Evolutionary conservation across 2,329 filamentous ascomycete species (phyloP).

Genomic region (Alternaria ethzedia): DNA sequence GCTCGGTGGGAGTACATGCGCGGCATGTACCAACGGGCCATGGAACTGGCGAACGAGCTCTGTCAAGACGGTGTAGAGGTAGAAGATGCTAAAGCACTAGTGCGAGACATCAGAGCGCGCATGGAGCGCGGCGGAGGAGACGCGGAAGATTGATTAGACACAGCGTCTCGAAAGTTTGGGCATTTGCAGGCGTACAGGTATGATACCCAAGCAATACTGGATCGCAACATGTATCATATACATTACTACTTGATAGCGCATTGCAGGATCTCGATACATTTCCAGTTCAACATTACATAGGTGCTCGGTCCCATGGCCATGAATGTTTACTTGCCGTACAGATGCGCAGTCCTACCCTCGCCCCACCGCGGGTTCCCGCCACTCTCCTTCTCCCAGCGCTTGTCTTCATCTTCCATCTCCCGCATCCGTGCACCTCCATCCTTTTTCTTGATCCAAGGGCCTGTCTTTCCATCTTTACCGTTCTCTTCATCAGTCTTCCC

Average conservation of each 20-base stretch:
- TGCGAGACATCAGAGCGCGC: constrained; percentile 82
- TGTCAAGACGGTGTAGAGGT: constrained; percentile 97
- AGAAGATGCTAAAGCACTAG: constrained; percentile 92
- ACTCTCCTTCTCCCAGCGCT: not conserved
- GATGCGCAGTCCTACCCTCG: not conserved
- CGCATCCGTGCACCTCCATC: not conserved
- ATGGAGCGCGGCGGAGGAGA: constrained; percentile 60
- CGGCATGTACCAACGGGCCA: constrained; percentile 76
- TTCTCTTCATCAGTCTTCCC: too few relatives aligned
- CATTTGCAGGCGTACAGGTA: constrained; percentile 17
- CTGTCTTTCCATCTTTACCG: too few relatives aligned
- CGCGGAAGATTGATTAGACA: constrained; percentile 2
- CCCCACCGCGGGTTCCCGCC: constrained; percentile 1
- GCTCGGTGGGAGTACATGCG: constrained; percentile 79
- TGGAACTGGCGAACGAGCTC: constrained; percentile 84
- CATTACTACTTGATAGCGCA: not conserved
- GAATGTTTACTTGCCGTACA: not conserved
- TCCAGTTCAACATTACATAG: not conserved
- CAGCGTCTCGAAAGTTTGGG: not conserved
- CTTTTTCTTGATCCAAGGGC: not conserved
- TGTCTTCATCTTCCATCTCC: not conserved
- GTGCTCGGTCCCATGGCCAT: not conserved
- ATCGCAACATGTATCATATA: not conserved
- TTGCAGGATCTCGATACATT: not conserved
- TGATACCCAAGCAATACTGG: constrained; percentile 13